Conservation (phyloP, 1,139 yeast genomes). For the Scheffersomyces cryptocercus region DNA sequence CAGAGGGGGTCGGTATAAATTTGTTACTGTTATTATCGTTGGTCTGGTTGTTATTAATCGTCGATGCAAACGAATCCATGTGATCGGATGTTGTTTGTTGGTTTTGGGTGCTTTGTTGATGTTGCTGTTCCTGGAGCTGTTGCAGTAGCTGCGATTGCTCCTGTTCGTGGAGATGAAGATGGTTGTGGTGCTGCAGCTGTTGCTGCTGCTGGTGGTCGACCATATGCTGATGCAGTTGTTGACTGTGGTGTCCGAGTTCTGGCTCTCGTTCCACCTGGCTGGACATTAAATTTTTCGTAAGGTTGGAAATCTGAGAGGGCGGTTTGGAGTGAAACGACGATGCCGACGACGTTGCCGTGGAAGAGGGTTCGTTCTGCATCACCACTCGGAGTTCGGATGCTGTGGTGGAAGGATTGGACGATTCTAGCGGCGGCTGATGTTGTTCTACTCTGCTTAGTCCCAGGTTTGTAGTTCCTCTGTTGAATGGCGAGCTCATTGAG, state of each 20-base stretch:
- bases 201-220: constrained; percentile 1
- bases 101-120: constrained; percentile 7
- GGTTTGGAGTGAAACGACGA: constrained; percentile 5
- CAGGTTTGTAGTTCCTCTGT: not conserved
- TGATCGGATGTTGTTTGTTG: constrained; percentile 6
- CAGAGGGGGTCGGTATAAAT: not conserved
- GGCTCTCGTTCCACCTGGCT: no score
- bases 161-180: constrained; percentile 7
- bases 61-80: not conserved
- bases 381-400: no score
- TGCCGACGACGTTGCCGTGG: not conserved
- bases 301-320: constrained; percentile 29
- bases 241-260: no score
- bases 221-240: no score
- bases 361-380: not conserved
- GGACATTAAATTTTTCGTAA: constrained; percentile 39
- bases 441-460: not conserved
- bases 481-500: constrained; percentile 11
- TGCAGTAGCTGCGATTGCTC: constrained; percentile 1
- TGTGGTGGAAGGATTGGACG: not conserved
- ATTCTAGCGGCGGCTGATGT: not conserved
- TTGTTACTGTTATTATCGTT: not conserved
- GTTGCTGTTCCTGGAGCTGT: constrained; percentile 1
- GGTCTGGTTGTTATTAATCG: constrained; percentile 4
- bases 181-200: not conserved